Evolutionary conservation across 2,329 filamentous ascomycete genomes (phyloP).

Genomic region (Aspergillus floridensis): DNA sequence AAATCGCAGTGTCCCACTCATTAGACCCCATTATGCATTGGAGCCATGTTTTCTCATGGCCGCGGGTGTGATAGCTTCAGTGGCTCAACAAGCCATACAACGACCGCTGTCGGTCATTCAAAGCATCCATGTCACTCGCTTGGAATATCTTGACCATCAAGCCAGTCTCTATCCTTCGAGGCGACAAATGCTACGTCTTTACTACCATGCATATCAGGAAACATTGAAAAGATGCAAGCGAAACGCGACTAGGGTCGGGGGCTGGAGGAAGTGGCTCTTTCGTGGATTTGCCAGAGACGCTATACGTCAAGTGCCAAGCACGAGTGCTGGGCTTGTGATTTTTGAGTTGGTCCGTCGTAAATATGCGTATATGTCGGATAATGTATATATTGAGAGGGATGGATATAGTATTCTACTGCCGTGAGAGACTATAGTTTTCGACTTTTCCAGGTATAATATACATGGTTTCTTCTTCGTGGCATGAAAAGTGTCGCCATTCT

Average conservation of each 20-base stretch:
- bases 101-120: slow-evolving; percentile 61
- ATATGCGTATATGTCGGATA: slow-evolving; percentile 55
- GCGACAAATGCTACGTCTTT: slow-evolving; percentile 50
- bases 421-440: slow-evolving; percentile 25
- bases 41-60: slow-evolving; percentile 61
- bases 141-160: slow-evolving; percentile 59
- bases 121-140: slow-evolving; percentile 57
- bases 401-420: slow-evolving; percentile 61
- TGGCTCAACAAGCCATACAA: slow-evolving; percentile 58
- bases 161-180: slow-evolving; percentile 43
- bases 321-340: slow-evolving; percentile 62
- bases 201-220: slow-evolving; percentile 60
- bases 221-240: slow-evolving; percentile 56
- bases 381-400: slow-evolving; percentile 55
- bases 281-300: slow-evolving; percentile 56
- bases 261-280: slow-evolving; percentile 58
- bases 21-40: slow-evolving; percentile 62
- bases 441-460: not conserved
- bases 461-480: too few relatives aligned
- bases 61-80: slow-evolving; percentile 58
- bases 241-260: slow-evolving; percentile 51
- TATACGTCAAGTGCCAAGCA: slow-evolving; percentile 61
- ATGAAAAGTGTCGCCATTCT: too few relatives aligned
- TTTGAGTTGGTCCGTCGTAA: slow-evolving; percentile 63
- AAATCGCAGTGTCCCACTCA: slow-evolving; percentile 43